Base-by-base conservation (phyloP, 2,329 filamentous ascomycete genomes). In the Monilinia fructicola region DNA sequence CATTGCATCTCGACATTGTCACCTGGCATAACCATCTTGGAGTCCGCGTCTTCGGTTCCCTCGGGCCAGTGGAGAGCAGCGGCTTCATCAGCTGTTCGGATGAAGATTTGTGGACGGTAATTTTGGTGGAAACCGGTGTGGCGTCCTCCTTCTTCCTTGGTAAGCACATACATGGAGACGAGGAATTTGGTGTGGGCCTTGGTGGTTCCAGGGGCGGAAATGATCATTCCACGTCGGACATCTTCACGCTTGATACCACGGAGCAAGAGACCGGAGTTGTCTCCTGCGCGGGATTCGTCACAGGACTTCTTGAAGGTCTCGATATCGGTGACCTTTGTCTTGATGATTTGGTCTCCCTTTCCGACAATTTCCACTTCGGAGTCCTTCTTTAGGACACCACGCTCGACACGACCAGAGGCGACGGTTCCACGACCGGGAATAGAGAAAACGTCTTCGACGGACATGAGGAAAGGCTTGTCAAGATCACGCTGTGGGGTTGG, bases 301-400 rank as follows among this genome's bases (percentile, higher is more conserved):
- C 95, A 98, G 60, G 93, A 96, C 87, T 99, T 99, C 87, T 98
- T 97, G 87, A 99, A 99, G 72, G 94, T 99, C 85, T 99, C 95
- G 74, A 99, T 98, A 78, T 99, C 96, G 77, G 95, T 99, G 72
- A 99, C 94, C 86, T 97, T 98, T 80, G 95, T 98, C 88, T 96
- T 97, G 85, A 98, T 91, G 73, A 92, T 82, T 55, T 88, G 85
- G 67, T 82, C 80, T 73, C 89, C 88, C 84, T 95, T 96, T 78
- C 95, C 95, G 69, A 99, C 86, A 71, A 99, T 87, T 85, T 99
- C 95, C 73, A 99, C 88, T 78, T 99, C 95, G 71, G 89, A 85
- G 79, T 99, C 95, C 81, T 88, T 92, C 91, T 97, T 98, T 77
- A 99, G 83, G 67, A 87, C 80, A 83, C 95, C 95, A 78, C 95